Percentiles rank a stretch among this genome's conserved stretches.
Conservation (phyloP, 345 rosid species). For the Microthlaspi erraticum region DNA sequence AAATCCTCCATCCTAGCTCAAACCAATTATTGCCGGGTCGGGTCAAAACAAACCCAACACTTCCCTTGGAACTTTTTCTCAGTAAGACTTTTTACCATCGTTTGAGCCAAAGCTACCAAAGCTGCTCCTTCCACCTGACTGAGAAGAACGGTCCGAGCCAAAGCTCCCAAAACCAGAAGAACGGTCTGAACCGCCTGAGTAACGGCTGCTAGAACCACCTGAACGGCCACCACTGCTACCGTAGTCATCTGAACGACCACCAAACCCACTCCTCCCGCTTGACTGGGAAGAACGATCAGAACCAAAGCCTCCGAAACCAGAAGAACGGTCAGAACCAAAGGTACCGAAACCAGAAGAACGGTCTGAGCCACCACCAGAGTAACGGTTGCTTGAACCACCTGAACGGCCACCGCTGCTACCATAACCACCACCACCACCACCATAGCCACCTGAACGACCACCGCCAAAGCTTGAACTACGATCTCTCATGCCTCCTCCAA, state of each 20-base stretch:
- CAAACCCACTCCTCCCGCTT: conserved; percentile 42
- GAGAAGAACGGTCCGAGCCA: conserved; percentile 49
- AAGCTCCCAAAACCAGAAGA: conserved; percentile 49
- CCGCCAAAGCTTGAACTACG: conserved; percentile 53
- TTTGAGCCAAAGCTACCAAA: conserved; percentile 47
- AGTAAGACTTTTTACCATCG: conserved; percentile 41
- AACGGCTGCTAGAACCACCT: conserved; percentile 37
- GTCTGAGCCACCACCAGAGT: conserved; percentile 48
- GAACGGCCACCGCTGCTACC: conserved; percentile 49
- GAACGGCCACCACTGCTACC: conserved; percentile 41
- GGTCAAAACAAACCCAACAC: conserved; percentile 36
- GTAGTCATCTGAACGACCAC: conserved; percentile 33
- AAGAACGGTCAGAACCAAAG: conserved; percentile 37
- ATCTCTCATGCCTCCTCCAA: conserved; percentile 60
- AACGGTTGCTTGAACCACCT: conserved; percentile 44
- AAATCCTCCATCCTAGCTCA: conserved; percentile 23
- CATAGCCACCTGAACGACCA: conserved; percentile 48
- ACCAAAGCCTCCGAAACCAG: conserved; percentile 52
- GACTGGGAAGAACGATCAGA: conserved; percentile 53
- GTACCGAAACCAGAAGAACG: conserved; percentile 39
- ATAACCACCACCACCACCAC: conserved; percentile 49
- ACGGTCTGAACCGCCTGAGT: conserved; percentile 47
- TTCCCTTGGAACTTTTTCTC: not conserved
- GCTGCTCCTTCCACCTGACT: conserved; percentile 50
- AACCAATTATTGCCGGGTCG: conserved; percentile 28